phyloP scores from a whole-genome alignment of 495 filamentous ascomycete species.

The Neurospora discreta region DNA sequence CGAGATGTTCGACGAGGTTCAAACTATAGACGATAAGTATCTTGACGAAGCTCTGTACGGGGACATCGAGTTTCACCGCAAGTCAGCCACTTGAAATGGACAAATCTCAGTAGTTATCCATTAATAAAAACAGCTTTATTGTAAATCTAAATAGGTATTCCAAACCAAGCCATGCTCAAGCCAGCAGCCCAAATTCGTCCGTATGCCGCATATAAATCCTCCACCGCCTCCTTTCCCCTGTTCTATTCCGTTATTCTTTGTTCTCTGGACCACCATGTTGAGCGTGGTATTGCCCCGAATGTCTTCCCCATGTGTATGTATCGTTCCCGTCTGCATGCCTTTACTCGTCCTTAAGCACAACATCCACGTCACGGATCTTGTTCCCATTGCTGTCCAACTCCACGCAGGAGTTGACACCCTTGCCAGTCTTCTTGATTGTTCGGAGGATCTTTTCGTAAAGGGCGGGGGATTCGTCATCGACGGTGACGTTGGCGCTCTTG shows the following conservation, averaged over 20 bases:
- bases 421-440: constrained; percentile 92
- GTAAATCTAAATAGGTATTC: neutral
- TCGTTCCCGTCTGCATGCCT: neutral
- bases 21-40: neutral
- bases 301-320: neutral
- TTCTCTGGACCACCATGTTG: neutral
- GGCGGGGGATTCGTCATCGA: constrained; percentile 42
- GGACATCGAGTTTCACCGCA: neutral
- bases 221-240: neutral
- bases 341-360: neutral
- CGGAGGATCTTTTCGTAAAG: constrained; percentile 70
- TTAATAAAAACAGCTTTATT: neutral
- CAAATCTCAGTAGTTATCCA: neutral
- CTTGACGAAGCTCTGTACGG: neutral
- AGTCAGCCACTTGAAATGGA: neutral
- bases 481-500: constrained; percentile 64
- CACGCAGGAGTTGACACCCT: constrained; percentile 69
- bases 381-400: constrained; percentile 9
- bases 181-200: neutral
- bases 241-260: neutral
- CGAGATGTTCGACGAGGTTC: neutral
- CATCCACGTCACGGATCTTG: neutral
- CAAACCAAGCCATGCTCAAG: neutral
- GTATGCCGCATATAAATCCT: neutral
- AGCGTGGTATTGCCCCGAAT: neutral